A percentile compares a stretch with the other conserved stretches of the same genome.
phyloP scores from a whole-genome alignment of 1,139 yeast genomes.

The Candida sanyaensis region DNA sequence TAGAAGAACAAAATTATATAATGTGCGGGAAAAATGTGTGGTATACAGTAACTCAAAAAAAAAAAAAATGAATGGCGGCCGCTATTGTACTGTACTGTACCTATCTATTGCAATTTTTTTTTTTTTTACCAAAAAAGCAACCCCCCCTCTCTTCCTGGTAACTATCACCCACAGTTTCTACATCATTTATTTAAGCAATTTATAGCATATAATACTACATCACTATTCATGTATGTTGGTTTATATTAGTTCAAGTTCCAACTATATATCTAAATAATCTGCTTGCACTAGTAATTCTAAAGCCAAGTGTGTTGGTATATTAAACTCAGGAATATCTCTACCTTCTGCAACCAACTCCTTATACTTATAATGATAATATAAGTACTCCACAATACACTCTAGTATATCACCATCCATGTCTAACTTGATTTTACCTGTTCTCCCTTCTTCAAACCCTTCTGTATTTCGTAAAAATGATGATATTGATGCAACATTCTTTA shows the following conservation, averaged over 20 bases:
- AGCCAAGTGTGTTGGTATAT: conserved; percentile 92
- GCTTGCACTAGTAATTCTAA: conserved; percentile 90
- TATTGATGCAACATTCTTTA: conserved; percentile 77
- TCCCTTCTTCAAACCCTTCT: conserved; percentile 59
- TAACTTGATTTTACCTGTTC: conserved; percentile 48
- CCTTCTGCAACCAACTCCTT: conserved; percentile 52
- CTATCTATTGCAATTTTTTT: not conserved
- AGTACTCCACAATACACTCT: conserved; percentile 82
- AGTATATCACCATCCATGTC: conserved; percentile 76
- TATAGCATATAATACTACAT: not conserved
- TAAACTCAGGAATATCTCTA: conserved; percentile 76
- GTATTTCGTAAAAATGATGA: conserved; percentile 80
- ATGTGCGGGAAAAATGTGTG: too few species aligned
- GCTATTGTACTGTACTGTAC: too few species aligned
- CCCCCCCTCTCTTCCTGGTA: too few species aligned
- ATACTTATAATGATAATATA: conserved; percentile 75
- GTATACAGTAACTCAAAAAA: too few species aligned
- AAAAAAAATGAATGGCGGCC: too few species aligned
- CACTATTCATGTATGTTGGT: too few species aligned
- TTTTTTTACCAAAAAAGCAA: not conserved
- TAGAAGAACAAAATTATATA: too few species aligned
- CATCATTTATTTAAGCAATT: not conserved
- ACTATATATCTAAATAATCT: conserved; percentile 70
- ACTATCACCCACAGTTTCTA: not conserved
- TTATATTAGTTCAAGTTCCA: not conserved